These are phyloP conservation scores for Decorospora gaudefroyi DNA, from an alignment of 2,329 filamentous ascomycete species.

Conservation along the genomic window DNA sequence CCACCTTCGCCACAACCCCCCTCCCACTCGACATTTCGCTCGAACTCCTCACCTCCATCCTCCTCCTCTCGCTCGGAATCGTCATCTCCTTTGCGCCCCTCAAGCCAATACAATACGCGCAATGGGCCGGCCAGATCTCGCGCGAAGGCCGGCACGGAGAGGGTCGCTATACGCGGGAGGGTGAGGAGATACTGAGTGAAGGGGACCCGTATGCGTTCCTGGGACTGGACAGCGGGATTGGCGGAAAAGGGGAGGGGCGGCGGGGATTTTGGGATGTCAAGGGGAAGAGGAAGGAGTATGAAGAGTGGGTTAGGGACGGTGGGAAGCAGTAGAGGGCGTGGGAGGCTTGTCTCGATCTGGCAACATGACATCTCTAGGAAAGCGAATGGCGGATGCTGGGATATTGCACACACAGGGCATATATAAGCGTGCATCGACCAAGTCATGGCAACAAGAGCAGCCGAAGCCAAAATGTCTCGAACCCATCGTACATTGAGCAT, in stretches of 20 bases:
- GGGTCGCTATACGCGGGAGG: slow-evolving; percentile 61
- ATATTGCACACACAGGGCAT: not conserved
- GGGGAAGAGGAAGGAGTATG: slow-evolving; percentile 80
- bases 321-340: slow-evolving; percentile 17
- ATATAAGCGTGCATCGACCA: not conserved
- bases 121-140: slow-evolving; percentile 84
- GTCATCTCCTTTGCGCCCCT: slow-evolving; percentile 77
- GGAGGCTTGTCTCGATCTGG: not conserved
- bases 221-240: slow-evolving; percentile 53
- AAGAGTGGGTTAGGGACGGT: slow-evolving; percentile 66
- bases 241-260: slow-evolving; percentile 69
- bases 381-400: not conserved
- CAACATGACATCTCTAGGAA: not conserved
- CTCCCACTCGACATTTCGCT: slow-evolving; percentile 85
- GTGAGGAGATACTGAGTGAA: slow-evolving; percentile 65
- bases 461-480: not conserved
- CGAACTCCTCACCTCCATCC: slow-evolving; percentile 79
- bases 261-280: slow-evolving; percentile 87
- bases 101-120: slow-evolving; percentile 81
- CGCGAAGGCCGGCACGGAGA: slow-evolving; percentile 68
- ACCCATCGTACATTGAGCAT: not conserved
- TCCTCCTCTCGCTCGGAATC: slow-evolving; percentile 81
- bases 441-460: not conserved
- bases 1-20: slow-evolving; percentile 61
- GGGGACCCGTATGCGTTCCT: slow-evolving; percentile 80